A percentile compares a stretch with the other conserved stretches of the same genome.
These are phyloP conservation scores for Leccinum truebloodii DNA, from an alignment of 768 basidiomycete species.

Conservation along the genomic window DNA sequence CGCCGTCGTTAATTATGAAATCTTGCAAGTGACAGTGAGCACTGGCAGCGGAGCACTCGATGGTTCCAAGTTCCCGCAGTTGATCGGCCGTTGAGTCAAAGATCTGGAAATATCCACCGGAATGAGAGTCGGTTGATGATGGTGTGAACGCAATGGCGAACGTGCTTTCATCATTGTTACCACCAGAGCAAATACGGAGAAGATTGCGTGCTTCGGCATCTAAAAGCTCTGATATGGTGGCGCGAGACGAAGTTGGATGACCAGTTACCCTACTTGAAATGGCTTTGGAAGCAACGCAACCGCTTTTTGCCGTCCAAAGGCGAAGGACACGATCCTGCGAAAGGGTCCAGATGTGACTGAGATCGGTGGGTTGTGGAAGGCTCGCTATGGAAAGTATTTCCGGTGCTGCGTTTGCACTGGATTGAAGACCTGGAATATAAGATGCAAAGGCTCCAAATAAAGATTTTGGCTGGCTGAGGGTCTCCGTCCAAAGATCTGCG, in stretches of 20 bases:
- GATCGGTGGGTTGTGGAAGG: conserved; percentile 74
- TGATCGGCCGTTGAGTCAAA: conserved; percentile 57
- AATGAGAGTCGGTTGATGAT: conserved; percentile 57
- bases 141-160: conserved; percentile 75
- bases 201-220: conserved; percentile 63
- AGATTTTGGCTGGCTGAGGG: conserved; percentile 60
- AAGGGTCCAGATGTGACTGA: conserved; percentile 77
- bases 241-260: conserved; percentile 33
- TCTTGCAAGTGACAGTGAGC: conserved; percentile 77
- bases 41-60: conserved; percentile 61
- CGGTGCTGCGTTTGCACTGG: conserved; percentile 46
- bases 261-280: conserved; percentile 42
- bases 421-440: conserved; percentile 56
- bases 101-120: conserved; percentile 82
- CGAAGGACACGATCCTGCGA: conserved; percentile 85
- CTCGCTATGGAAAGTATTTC: conserved; percentile 74
- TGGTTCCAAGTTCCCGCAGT: conserved; percentile 54
- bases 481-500: conserved; percentile 74
- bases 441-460: conserved; percentile 68
- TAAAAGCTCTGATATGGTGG: conserved; percentile 48
- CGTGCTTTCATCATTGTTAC: conserved; percentile 50
- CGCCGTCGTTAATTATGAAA: conserved; percentile 57
- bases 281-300: conserved; percentile 65
- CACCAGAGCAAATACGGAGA: conserved; percentile 59
- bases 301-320: conserved; percentile 78